Base-by-base conservation (phyloP, 1,284 basidiomycete species). In the Microbotryomycetes sp. region DNA sequence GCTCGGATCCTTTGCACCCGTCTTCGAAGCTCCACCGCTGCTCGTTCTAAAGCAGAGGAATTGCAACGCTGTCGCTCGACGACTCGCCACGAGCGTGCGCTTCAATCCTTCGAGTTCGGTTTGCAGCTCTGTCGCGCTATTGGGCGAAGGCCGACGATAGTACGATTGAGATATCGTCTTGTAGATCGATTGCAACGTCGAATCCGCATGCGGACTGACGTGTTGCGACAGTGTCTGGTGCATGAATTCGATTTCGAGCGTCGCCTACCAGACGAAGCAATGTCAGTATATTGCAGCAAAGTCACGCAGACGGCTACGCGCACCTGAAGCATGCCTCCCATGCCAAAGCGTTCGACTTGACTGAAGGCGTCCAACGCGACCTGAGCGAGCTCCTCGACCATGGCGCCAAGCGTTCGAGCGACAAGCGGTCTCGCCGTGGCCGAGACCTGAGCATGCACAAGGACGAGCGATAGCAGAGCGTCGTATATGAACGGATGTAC, bases 241-340 rank as follows among this genome's bases (percentile, higher is more conserved):
- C 77, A 97, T 85, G 78, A 97, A 98, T 77, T 98, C 96, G 70
- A 97, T 97, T 77, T 98, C 96, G 29, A 99, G 83, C 2, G 96
- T 98, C 2, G 96, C 94, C 87, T 96, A 72, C n/a, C 21, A 23
- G 16, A 47, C 5, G 21, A 4, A 9, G 28, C 31, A 28, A 18
- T 4, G 31, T 52, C 45, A 51, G 47, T 18, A n/a, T 29, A 21
- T 35, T 16, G 2, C 24, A 15, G 6, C 23, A 54, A 23, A 45
- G 41, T 24, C 54, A 41, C 21, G 31, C 1, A 52, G n/a, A 51
- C 23, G 2, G 23, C n/a, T 13, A 54, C 11, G 81, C 86, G 66
- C 74, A 92, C 91, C 62, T 89, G 84, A 31, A 99, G 81, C 96
- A 98, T 98, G 13, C 96, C 96, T 50, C 96, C 96, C 84, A 96